Base-by-base conservation (phyloP, 169 alveolate species). In the Eimeria acervulina region DNA sequence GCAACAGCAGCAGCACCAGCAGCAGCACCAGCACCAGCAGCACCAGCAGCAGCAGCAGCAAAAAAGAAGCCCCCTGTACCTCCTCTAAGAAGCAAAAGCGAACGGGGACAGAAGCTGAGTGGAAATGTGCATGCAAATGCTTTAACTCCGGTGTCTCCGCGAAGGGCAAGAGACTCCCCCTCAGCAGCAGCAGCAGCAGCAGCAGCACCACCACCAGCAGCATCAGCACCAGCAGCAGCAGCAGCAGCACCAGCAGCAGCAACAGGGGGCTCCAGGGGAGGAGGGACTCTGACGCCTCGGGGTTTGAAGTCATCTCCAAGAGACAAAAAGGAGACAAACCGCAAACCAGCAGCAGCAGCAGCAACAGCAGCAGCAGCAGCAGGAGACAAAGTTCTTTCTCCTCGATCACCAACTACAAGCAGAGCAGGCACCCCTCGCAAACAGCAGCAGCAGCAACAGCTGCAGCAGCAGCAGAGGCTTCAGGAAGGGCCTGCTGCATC, bases 291-390 rank as follows among this genome's bases (percentile, higher is more conserved):
- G 66, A 52, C 66, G 66, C 19, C 66, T 10, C 66, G 66, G 19
- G 66, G 19, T 10, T 19, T 52, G 66, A 13, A 13, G 19, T 10
- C 66, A 52, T 10, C 66, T 13, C 10, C 66, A 52, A 52, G 26
- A 19, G 19, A 52, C 26, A 19, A 52, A 19, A 52, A 52, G 66
- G 26, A 13, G 10, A 13, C 19, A 19, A 52, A 19, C 66, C 66
- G 66, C 26, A 52, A 10, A 13, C 26, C 26, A 52, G 66, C 10
- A 10, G 66, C 66, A 52, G 66, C 66, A 52, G 66, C 66, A 52
- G 66, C 66, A 52, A 19, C 66, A 52, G 66, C 66, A 52, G 66
- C 66, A 52, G 66, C 66, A 52, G 66, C 66, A 52, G 66, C 66
- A 52, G 66, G 26, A 52, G 66, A 10, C 10, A 19, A 10, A 52